Conservation (phyloP, 345 rosid genomes). For the Firmiana major region DNA sequence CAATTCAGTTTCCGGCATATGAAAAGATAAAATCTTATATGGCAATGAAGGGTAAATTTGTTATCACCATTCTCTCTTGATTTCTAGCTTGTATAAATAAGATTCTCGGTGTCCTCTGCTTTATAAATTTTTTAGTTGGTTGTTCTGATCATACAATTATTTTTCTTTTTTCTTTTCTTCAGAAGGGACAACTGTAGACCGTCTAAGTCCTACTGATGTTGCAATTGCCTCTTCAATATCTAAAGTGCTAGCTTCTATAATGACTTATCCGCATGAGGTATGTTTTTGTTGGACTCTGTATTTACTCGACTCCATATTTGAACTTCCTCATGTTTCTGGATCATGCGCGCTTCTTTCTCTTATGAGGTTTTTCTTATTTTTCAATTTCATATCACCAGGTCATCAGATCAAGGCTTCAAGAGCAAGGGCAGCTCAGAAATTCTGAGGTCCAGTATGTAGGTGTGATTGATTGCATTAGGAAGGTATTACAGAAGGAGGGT, state of each 20-base stretch:
- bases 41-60: slow-evolving; percentile 57
- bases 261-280: slow-evolving; percentile 97
- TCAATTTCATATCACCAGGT: slow-evolving; percentile 41
- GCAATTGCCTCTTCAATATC: slow-evolving; percentile 81
- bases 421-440: slow-evolving; percentile 72
- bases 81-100: slow-evolving; percentile 5
- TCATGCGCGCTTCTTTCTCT: not conserved
- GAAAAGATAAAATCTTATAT: slow-evolving; percentile 82
- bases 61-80: not conserved
- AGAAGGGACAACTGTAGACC: slow-evolving; percentile 60
- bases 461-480: slow-evolving; percentile 69
- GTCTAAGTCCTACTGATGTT: slow-evolving; percentile 55
- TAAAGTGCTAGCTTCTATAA: slow-evolving; percentile 75
- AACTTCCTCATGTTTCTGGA: not conserved
- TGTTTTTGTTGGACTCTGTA: slow-evolving; percentile 5
- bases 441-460: slow-evolving; percentile 50
- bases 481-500: slow-evolving; percentile 69
- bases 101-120: not conserved
- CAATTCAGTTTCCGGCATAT: slow-evolving; percentile 91
- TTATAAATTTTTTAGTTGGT: not conserved
- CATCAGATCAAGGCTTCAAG: slow-evolving; percentile 89
- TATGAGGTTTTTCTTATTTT: not conserved
- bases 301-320: not conserved
- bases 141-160: slow-evolving; percentile 27
- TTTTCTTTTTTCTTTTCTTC: slow-evolving; percentile 14